Evolutionary conservation across 768 basidiomycete species (phyloP), one percentile per base, ranked within the genome.

Genomic region (Leccinum variicolor): DNA sequence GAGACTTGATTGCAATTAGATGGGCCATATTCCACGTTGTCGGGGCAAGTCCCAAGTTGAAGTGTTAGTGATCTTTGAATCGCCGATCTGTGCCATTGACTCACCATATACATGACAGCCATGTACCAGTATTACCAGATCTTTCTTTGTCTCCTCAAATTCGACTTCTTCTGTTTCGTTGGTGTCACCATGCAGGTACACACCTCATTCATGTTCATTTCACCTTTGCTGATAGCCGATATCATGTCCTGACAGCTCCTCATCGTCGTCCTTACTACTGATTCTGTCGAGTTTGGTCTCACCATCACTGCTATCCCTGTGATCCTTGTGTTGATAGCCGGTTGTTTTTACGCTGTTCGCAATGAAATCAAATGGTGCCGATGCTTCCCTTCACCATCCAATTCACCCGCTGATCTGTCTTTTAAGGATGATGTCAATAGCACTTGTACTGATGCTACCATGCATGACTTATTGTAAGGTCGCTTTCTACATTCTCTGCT

Each of bases 11-110:
- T 50, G 47, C 55, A 9, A 52, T 53, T 60, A 92, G 91, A 46
- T 94, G 92, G 92, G 90, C 89, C 41, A 89, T 94, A 66, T 94
- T 94, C 77, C 92, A 92, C 66, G 84, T 90, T 34, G 90, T 93
- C 21, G 91, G 90, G 31, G 92, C 92, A 17, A 90, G 92, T 64
- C 90, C 89, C 9, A 87, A 80, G 64, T 85, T 90, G 82, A 93
- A 93, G 74, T 82, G 92, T 91, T 61, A 57, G 84, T 70, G 15
- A 50, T 45, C 15, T 56, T 25, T 23, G 41, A 43, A 11, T 52
- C 21, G 10, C 7, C 8, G 57, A 13, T 34, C 9, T 19, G 10
- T 49, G 36, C 23, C 19, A 6, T 29, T 54, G 6, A 50, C 52
- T 58, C 31, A 56, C 57, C 43, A 45, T 52, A 53, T 56, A 34